These are phyloP conservation scores for Nothophoma quercina DNA, from an alignment of 2,329 filamentous ascomycete species.

Conservation along the genomic window DNA sequence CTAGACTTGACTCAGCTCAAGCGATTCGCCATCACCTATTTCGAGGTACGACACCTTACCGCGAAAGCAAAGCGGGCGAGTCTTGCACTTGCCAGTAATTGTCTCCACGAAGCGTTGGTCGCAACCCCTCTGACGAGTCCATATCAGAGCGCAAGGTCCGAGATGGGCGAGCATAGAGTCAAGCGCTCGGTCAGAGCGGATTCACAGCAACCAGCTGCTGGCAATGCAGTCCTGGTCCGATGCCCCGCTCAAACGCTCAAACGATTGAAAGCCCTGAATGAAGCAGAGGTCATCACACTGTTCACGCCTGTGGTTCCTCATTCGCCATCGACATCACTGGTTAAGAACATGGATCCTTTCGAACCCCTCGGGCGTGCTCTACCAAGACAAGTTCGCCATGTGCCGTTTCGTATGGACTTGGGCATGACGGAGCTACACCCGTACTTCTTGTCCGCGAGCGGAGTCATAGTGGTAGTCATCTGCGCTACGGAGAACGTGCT, in stretches of 20 bases:
- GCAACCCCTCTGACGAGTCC: neutral
- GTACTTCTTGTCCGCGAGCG: conserved; percentile 67
- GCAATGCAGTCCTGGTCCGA: conserved; percentile 33
- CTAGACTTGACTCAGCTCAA: no score
- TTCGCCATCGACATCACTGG: conserved; percentile 39
- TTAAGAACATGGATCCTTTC: conserved; percentile 69
- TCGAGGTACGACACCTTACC: no score
- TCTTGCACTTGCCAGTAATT: neutral
- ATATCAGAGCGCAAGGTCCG: conserved; percentile 18
- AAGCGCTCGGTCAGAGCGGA: conserved; percentile 4
- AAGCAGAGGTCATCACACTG: conserved; percentile 53
- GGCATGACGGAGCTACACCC: conserved; percentile 71
- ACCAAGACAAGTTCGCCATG: conserved; percentile 69
- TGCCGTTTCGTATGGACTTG: conserved; percentile 71
- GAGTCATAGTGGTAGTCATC: conserved; percentile 67
- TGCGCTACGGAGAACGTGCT: conserved; percentile 42
- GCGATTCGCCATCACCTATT: no score
- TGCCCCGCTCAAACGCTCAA: conserved; percentile 33
- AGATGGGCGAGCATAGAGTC: conserved; percentile 2
- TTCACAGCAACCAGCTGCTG: conserved; percentile 14
- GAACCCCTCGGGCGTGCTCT: conserved; percentile 73
- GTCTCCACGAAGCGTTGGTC: neutral
- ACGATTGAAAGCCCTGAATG: conserved; percentile 45
- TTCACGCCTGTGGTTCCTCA: conserved; percentile 65
- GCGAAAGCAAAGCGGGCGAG: neutral